Base-by-base conservation (phyloP, 208 protist genomes). In the Crithidia acanthocephali region DNA sequence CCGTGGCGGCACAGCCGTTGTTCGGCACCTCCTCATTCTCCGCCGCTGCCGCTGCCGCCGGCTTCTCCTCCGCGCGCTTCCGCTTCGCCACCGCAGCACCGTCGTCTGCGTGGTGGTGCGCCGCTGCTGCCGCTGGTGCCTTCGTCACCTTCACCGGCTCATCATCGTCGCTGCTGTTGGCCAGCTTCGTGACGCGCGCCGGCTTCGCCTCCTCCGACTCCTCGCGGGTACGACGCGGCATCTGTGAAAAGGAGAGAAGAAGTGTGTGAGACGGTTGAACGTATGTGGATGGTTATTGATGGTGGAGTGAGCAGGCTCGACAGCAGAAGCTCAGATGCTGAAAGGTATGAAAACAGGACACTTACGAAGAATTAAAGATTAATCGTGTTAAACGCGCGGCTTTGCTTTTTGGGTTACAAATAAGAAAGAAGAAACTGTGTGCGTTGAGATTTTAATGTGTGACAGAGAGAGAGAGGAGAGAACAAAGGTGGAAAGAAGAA, bases 1-100 rank as follows among this genome's bases (percentile, higher is more conserved):
- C 76, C 0, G 79, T 83, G 27, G 80, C 80, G 27, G 71, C 84
- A 51, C 79, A 85, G 70, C 87, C 90, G 66, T 91, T 95, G 74
- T 90, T 93, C 10, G 87, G 81, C 61, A 76, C 56, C 28, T 84
- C 80, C 40, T 87, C 79, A 16, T 51, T 50, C 55, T 57, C 75
- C 59, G 59, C 45, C 37, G 25, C 16, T 10, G 35, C 32, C 8
- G 66, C 28, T 11, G 20, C 50, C 2, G 68, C 65, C 16, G 35
- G 32, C 48, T 47, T 63, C 42, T 72, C 71, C 25, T 78, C 80
- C 25, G 57, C 55, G 22, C 63, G 61, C 60, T 70, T 64, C 30
- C 67, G 62, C 62, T 79, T 75, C 44, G 27, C 32, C 0, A 30
- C 58, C 27, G 37, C 55, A 0, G 30, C 53, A 22, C 15, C 28